These are phyloP conservation scores for Fusarium sp. DNA, from an alignment of 2,329 filamentous ascomycete species.

Conservation along the genomic window DNA sequence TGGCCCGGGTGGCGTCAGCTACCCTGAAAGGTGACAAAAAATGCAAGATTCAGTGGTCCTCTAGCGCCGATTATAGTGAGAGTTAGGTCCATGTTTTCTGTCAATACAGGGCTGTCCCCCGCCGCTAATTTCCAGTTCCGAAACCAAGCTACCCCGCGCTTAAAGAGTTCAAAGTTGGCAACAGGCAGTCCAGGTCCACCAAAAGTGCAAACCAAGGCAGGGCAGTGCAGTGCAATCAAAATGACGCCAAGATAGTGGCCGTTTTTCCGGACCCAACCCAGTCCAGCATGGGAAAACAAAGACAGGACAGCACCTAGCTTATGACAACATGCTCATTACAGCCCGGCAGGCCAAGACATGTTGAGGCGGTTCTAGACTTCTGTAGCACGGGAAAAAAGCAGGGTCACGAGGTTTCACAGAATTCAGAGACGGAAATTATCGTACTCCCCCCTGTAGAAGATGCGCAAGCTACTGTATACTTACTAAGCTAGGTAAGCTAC, in stretches of 20 bases:
- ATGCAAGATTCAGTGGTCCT: background rate
- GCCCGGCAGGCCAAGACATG: slow-evolving; percentile 9
- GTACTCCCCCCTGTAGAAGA: slow-evolving; percentile 3
- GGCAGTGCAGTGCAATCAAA: slow-evolving; percentile 14
- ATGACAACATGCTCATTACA: slow-evolving; percentile 23
- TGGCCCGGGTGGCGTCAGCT: slow-evolving; percentile 34
- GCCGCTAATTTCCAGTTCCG: slow-evolving; percentile 9
- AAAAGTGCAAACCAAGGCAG: background rate
- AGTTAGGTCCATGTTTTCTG: slow-evolving; percentile 12
- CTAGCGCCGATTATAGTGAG: slow-evolving; percentile 5
- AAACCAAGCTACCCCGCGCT: slow-evolving; percentile 33
- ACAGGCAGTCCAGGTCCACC: background rate
- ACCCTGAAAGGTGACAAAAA: slow-evolving; percentile 17
- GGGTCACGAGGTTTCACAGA: slow-evolving; percentile 36
- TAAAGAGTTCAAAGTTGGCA: slow-evolving; percentile 31
- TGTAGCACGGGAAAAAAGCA: slow-evolving; percentile 24
- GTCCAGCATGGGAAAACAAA: slow-evolving; percentile 1
- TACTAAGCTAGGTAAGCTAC: no score
- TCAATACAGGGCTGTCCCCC: slow-evolving; percentile 5
- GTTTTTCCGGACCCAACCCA: slow-evolving; percentile 12
- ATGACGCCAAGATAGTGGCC: slow-evolving; percentile 36
- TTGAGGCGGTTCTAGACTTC: slow-evolving; percentile 34
- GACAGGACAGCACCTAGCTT: slow-evolving; percentile 1
- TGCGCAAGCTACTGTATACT: background rate
- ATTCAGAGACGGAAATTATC: slow-evolving; percentile 37